Base-by-base conservation (phyloP, 306 rosid species). In the Macrotyloma uniflorum region DNA sequence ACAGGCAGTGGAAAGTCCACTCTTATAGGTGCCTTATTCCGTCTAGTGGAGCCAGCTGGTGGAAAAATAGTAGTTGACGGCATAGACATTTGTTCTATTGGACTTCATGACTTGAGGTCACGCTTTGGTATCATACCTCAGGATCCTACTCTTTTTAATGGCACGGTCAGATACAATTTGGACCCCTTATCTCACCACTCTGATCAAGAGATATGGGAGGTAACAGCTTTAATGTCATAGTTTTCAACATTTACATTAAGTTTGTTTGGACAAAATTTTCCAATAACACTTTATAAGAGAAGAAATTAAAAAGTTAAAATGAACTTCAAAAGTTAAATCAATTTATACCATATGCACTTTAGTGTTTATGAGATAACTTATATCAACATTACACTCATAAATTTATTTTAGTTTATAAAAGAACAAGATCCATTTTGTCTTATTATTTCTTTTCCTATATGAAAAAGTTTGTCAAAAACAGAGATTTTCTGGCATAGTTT, bases 1-100 rank as follows among this genome's bases (percentile, higher is more conserved):
- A 93, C 96, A 6, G 97, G 97, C 13, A 90, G 98, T 74, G 97
- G 98, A 43, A 93, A 91, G 76, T 87, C 97, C 43, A 91, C 97
- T 80, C 86, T 93, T n/a, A 87, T 89, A 1, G 80, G 93, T 49
- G 90, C 94, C 65, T 67, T 89, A 5, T 89, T 91, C 71, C 98
- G 94, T 75, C 81, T 93, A 8, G 97, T 91, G 50, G 94, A 93
- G 53, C 94, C 98, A 6, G 70, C 89, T 0, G 84, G 81, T 30
- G 97, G 98, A 70, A 85, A 74, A 81, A 82, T 89, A 32, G 12
- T 84, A 14, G 90, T 93, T 1, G 97, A 89, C 74, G 93, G 90
- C 67, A 84, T 93, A 40, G 94, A 91, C 77, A 93, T 93, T 43
- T 85, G 84, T 30, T 75, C 83, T 11, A 88, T 91, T n/a, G 97